Percentiles rank a stretch among this genome's conserved stretches.
Conservation (phyloP, 2,329 filamentous ascomycete genomes). For the Pseudogymnoascus sp. region DNA sequence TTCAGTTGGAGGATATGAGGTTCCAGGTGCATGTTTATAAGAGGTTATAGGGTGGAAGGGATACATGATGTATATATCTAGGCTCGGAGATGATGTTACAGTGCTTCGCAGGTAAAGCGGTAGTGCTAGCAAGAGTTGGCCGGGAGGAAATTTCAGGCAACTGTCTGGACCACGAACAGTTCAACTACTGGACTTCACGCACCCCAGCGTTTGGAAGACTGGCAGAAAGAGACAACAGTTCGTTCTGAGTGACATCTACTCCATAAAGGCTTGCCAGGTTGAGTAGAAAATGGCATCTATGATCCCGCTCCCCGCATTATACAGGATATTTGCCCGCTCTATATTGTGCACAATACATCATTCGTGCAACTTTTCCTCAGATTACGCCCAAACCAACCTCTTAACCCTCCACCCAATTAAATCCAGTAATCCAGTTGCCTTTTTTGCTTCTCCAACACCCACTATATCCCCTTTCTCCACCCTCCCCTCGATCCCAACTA, state of each 20-base stretch:
- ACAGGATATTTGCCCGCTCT: not conserved
- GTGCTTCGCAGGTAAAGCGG: not conserved
- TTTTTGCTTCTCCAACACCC: slow-evolving; percentile 73
- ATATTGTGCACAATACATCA: not conserved
- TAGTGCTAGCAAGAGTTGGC: not conserved
- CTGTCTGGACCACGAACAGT: not conserved
- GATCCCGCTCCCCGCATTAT: not conserved
- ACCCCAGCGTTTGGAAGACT: not conserved
- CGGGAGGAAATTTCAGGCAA: not conserved
- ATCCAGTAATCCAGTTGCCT: slow-evolving; percentile 77
- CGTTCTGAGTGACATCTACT: not conserved
- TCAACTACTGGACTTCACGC: not conserved
- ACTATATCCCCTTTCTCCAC: slow-evolving; percentile 65
- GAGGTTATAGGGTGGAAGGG: slow-evolving; percentile 22
- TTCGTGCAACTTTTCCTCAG: not conserved
- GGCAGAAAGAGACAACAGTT: not conserved
- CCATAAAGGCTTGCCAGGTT: not conserved
- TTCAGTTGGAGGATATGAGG: slow-evolving; percentile 87
- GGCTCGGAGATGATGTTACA: not conserved
- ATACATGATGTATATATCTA: not conserved
- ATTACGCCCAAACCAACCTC: slow-evolving; percentile 74
- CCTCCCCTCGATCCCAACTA: slow-evolving; percentile 37
- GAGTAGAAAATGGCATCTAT: not conserved
- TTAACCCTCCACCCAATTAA: slow-evolving; percentile 84
- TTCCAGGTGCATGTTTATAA: slow-evolving; percentile 84